Evolutionary conservation across 192 early-diverging fungal genomes (phyloP), one percentile per base, ranked within the genome.

Genomic region (Phycomyces nitens): DNA sequence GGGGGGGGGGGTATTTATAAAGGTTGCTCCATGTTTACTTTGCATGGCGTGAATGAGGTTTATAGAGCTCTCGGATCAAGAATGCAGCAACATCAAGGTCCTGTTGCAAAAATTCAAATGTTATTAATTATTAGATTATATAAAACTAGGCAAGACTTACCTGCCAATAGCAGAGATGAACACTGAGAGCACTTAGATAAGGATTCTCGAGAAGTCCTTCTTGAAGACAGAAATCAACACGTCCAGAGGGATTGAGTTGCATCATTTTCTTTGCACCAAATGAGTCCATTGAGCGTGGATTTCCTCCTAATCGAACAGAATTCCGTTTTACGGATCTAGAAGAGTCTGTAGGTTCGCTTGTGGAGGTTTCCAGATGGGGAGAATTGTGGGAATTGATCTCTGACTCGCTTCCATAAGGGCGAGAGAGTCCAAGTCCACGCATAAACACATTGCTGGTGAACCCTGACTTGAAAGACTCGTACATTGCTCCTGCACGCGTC

Each of bases 401-500:
- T 34, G 29, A 34, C 7, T 34, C 44, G 40, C 41, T 47, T 26
- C 47, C 51, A 24, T 21, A 23, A 3, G 55, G 69, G 14, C 34
- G 54, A 1, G 58, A 47, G 16, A 72, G 51, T 6, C 62, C 73
- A 9, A 82, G 40, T 9, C 78, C 82, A 9, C 80, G 76, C 43
- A 77, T 84, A 51, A 84, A 72, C 15, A 77, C 53, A 20, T 73
- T 78, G 20, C 75, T 83, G 15, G 81, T 84, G 27, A 85, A 62
- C 24, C 82, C 79, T 10, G 67, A 39, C 21, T 72, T 78, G 12
- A 88, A 70, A 0, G 79, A 73, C 56, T 84, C 84, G 59, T 85
- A 81, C 79, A 92, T 86, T 29, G 77, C 86, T 4, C 78, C 80
- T 15, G 88, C 87, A 18, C 78, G 66, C n/a, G 74, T 83, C 22